Conservation (phyloP, 1,284 basidiomycete species). For the Schizopora paradoxa region DNA sequence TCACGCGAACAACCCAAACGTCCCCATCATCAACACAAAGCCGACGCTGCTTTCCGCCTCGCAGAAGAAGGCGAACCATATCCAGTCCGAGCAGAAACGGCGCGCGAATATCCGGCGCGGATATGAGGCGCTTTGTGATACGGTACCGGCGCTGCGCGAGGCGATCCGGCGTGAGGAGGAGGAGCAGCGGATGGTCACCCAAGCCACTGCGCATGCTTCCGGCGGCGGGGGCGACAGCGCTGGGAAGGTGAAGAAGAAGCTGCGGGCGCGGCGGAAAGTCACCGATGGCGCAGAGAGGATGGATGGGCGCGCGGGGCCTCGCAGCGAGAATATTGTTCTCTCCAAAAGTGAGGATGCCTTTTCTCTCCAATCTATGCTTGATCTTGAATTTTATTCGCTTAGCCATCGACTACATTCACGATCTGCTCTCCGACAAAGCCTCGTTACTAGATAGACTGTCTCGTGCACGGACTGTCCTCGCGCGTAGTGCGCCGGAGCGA, state of each 20-base stretch:
- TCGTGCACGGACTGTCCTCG: conserved; percentile 49
- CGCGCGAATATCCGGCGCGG: conserved; percentile 86
- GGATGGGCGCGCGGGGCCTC: conserved; percentile 77
- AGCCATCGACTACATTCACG: conserved; percentile 83
- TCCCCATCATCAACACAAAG: conserved; percentile 19
- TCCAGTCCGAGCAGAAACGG: conserved; percentile 85
- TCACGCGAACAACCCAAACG: conserved; percentile 15
- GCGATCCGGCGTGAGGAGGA: conserved; percentile 67
- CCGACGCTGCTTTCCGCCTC: conserved; percentile 59
- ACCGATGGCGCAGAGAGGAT: conserved; percentile 50
- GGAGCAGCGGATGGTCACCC: conserved; percentile 25
- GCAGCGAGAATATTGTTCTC: conserved; percentile 81
- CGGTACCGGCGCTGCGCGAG: conserved; percentile 72
- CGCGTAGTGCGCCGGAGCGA: conserved; percentile 51
- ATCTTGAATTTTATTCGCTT: conserved; percentile 13
- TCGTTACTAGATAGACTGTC: conserved; percentile 53
- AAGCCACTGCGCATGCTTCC: conserved; percentile 20
- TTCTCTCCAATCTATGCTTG: conserved; percentile 14
- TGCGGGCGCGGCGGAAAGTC: conserved; percentile 29
- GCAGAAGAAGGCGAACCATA: conserved; percentile 92
- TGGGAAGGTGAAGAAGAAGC: conserved; percentile 29
- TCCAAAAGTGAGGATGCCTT: conserved; percentile 62
- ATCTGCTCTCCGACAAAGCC: conserved; percentile 53
- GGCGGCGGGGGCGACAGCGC: conserved; percentile 14
- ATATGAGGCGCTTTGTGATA: conserved; percentile 79